Percentiles rank a stretch among this genome's conserved stretches.
Evolutionary conservation across 805 yeast species (phyloP).

Genomic region (Yarrowia porcina): DNA sequence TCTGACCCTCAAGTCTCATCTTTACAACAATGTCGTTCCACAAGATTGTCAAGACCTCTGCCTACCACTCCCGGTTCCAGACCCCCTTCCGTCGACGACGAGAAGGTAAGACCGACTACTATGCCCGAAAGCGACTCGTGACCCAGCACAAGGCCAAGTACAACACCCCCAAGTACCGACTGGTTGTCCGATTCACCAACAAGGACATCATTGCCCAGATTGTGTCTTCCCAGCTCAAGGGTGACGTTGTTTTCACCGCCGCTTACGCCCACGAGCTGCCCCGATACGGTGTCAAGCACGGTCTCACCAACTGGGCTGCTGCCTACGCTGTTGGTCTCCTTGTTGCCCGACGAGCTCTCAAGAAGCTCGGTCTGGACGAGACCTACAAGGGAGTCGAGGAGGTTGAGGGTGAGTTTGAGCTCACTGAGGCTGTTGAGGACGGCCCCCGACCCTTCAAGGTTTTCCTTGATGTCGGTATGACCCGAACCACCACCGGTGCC

Average conservation of each 20-base stretch:
- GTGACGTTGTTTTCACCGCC: constrained; percentile 93
- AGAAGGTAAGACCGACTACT: constrained; percentile 99
- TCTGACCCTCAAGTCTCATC: not conserved
- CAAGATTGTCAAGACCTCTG: constrained; percentile 71
- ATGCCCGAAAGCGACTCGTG: constrained; percentile 99
- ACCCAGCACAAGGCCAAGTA: constrained; percentile 99
- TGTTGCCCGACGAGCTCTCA: constrained; percentile 98
- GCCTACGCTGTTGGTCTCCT: constrained; percentile 98
- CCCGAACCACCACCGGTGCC: constrained; percentile 99
- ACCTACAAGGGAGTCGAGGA: constrained; percentile 98
- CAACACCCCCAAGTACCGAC: constrained; percentile 99
- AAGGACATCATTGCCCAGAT: constrained; percentile 98
- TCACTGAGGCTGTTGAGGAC: constrained; percentile 99
- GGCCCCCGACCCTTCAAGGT: constrained; percentile 99
- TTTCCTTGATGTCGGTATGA: constrained; percentile 97
- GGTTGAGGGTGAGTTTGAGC: constrained; percentile 98
- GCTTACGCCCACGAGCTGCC: constrained; percentile 99
- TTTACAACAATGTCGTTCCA: constrained; percentile 64
- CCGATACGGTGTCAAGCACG: constrained; percentile 94
- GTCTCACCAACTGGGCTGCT: constrained; percentile 99
- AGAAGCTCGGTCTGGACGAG: constrained; percentile 97
- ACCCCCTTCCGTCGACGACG: constrained; percentile 99
- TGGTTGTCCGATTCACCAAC: constrained; percentile 99
- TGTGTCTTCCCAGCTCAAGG: constrained; percentile 92
- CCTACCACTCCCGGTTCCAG: constrained; percentile 99